Percentiles rank a stretch among this genome's conserved stretches.
Conservation (phyloP, 2,329 filamentous ascomycete genomes). For the Scedosporium apiospermum region DNA sequence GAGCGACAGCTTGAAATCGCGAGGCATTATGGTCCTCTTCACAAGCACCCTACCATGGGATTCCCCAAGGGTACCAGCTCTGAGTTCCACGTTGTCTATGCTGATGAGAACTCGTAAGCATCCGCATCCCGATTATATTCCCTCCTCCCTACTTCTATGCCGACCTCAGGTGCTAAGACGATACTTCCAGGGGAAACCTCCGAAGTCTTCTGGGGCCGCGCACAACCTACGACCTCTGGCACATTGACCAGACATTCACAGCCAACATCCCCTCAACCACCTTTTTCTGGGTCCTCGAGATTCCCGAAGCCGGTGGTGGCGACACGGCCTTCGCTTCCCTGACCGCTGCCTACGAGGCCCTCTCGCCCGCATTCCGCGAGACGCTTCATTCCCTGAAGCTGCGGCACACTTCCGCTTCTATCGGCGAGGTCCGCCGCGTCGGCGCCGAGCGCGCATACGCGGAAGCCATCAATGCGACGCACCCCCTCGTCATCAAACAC, state of each 20-base stretch:
- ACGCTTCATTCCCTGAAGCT: constrained; percentile 5
- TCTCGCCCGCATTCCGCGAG: constrained; percentile 17
- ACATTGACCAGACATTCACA: constrained; percentile 23
- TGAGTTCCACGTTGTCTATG: constrained; percentile 23
- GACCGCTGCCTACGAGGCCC: constrained; percentile 18
- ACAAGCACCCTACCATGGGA: constrained; percentile 21
- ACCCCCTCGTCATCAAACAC: constrained; percentile 19
- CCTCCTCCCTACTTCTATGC: too few relatives aligned
- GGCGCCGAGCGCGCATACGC: constrained; percentile 17
- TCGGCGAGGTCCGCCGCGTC: constrained; percentile 18
- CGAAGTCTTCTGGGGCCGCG: constrained; percentile 17
- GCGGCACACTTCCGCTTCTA: constrained; percentile 15
- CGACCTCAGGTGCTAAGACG: too few relatives aligned
- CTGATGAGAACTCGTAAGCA: constrained; percentile 19
- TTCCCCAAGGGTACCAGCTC: constrained; percentile 20
- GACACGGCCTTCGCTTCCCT: constrained; percentile 21
- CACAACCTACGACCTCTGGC: constrained; percentile 21
- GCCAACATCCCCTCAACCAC: constrained; percentile 20
- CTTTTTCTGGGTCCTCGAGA: constrained; percentile 24
- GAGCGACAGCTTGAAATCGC: constrained; percentile 19
- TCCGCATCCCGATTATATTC: neutral
- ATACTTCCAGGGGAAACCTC: constrained; percentile 14
- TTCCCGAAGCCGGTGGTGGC: constrained; percentile 13
- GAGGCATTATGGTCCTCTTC: constrained; percentile 20
- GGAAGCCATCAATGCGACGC: constrained; percentile 19